Evolutionary conservation across 1,284 basidiomycete species (phyloP).

Genomic region (Marasmius sp.): DNA sequence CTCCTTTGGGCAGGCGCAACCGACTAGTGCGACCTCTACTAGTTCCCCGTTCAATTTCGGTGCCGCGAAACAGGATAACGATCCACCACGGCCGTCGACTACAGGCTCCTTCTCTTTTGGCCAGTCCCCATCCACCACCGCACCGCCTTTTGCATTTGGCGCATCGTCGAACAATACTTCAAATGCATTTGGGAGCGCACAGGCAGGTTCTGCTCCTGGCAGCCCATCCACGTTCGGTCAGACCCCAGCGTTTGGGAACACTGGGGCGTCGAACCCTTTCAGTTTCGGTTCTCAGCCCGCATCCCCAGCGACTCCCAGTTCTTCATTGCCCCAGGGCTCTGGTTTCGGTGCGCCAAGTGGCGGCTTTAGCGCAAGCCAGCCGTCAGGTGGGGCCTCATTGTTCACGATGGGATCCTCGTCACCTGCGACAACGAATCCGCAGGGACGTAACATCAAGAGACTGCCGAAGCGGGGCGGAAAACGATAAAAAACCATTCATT

Average conservation of each 20-base stretch:
- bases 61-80: not conserved
- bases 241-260: conserved; percentile 42
- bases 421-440: conserved; percentile 29
- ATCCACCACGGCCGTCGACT: conserved; percentile 2
- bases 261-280: conserved; percentile 15
- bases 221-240: conserved; percentile 56
- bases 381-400: conserved; percentile 36
- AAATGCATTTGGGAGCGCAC: conserved; percentile 20
- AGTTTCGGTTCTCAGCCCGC: conserved; percentile 40
- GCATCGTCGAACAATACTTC: not conserved
- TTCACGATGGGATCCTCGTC: conserved; percentile 61
- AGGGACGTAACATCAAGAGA: conserved; percentile 49
- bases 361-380: conserved; percentile 33
- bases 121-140: conserved; percentile 13
- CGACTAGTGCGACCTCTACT: too few species aligned
- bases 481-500: conserved; percentile 26
- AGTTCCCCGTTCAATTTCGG: too few species aligned
- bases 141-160: conserved; percentile 39
- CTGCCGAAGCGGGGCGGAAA: conserved; percentile 48
- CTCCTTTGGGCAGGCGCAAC: not conserved
- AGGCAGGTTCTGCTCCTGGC: conserved; percentile 44
- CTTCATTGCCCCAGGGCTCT: conserved; percentile 32
- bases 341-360: conserved; percentile 11
- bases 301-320: conserved; percentile 48
- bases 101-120: not conserved